Evolutionary conservation across 208 protist species (phyloP).

Genomic region (Wallacemonas sp.): DNA sequence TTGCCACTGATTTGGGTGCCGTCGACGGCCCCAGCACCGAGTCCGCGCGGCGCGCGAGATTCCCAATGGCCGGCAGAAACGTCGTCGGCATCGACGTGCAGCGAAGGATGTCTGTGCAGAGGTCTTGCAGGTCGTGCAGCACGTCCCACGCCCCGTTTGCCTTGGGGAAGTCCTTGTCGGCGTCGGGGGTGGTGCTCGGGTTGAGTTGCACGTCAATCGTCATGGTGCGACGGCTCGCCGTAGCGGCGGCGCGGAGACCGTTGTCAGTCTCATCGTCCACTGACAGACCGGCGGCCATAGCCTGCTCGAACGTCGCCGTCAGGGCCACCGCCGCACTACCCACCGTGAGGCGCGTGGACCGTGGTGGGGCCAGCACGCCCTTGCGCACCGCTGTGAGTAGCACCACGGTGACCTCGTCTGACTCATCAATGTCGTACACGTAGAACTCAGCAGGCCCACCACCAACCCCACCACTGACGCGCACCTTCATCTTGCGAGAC

Average conservation of each 20-base stretch:
- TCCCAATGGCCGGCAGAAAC: slow-evolving; percentile 33
- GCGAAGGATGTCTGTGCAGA: slow-evolving; percentile 26
- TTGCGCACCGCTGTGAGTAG: slow-evolving; percentile 42
- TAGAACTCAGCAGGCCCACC: slow-evolving; percentile 10
- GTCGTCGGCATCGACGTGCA: slow-evolving; percentile 45
- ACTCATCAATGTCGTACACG: slow-evolving; percentile 37
- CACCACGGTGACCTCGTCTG: slow-evolving; percentile 31
- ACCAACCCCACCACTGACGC: slow-evolving; percentile 9
- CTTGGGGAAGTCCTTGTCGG: slow-evolving; percentile 1
- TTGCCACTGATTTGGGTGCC: slow-evolving; percentile 1
- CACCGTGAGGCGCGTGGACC: slow-evolving; percentile 3
- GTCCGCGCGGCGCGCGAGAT: slow-evolving; percentile 33
- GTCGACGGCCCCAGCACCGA: not conserved
- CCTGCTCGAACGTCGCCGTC: slow-evolving; percentile 2
- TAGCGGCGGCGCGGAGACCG: not conserved
- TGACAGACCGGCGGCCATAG: not conserved
- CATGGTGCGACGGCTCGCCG: slow-evolving; percentile 6
- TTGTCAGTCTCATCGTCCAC: slow-evolving; percentile 4
- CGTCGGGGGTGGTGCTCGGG: not conserved
- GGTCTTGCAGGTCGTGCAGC: slow-evolving; percentile 16
- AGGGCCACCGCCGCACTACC: not conserved
- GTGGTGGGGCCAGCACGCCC: slow-evolving; percentile 29
- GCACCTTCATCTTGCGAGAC: slow-evolving; percentile 34
- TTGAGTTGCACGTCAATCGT: slow-evolving; percentile 1
- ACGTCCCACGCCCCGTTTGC: slow-evolving; percentile 6